Evolutionary conservation across 768 basidiomycete species (phyloP).

Genomic region (Russula ochroleuca): DNA sequence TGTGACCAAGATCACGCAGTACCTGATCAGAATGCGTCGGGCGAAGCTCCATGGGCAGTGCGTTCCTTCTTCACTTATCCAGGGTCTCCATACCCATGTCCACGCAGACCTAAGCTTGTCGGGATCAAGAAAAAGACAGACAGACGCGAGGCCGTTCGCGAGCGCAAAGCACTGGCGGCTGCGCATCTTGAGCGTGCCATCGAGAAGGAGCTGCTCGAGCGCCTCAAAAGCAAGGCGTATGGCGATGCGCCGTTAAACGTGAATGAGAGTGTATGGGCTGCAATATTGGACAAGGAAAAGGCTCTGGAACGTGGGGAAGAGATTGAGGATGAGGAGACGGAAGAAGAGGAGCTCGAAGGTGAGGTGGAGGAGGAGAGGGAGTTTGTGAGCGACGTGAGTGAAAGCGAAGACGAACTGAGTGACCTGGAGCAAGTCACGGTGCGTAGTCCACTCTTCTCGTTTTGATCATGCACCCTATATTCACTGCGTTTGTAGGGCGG

Average conservation of each 20-base stretch:
- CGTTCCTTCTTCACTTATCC: slow-evolving; percentile 32
- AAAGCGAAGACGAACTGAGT: slow-evolving; percentile 57
- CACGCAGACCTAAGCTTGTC: slow-evolving; percentile 77
- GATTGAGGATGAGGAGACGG: slow-evolving; percentile 36
- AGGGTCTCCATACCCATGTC: not conserved
- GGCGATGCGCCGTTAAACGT: slow-evolving; percentile 97
- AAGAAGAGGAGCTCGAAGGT: slow-evolving; percentile 43
- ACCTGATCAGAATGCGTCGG: slow-evolving; percentile 96
- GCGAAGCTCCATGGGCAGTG: slow-evolving; percentile 83
- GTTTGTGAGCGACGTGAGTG: slow-evolving; percentile 73
- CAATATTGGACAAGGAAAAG: slow-evolving; percentile 78
- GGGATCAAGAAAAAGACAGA: slow-evolving; percentile 98
- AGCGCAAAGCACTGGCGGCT: slow-evolving; percentile 93
- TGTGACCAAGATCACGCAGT: slow-evolving; percentile 97
- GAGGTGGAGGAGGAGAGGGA: slow-evolving; percentile 57
- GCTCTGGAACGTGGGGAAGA: slow-evolving; percentile 46
- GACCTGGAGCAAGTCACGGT: slow-evolving; percentile 69
- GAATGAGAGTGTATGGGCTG: slow-evolving; percentile 94
- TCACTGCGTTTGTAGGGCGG: slow-evolving; percentile 11
- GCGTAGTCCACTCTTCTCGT: slow-evolving; percentile 31
- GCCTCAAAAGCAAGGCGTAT: slow-evolving; percentile 94
- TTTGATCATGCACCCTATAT: not conserved
- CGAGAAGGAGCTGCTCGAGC: slow-evolving; percentile 92
- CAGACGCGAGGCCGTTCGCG: slow-evolving; percentile 83
- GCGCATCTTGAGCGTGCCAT: slow-evolving; percentile 94